Evolutionary conservation across 1,284 basidiomycete species (phyloP), one percentile per base, ranked within the genome.

Genomic region (Marasmius oreades): DNA sequence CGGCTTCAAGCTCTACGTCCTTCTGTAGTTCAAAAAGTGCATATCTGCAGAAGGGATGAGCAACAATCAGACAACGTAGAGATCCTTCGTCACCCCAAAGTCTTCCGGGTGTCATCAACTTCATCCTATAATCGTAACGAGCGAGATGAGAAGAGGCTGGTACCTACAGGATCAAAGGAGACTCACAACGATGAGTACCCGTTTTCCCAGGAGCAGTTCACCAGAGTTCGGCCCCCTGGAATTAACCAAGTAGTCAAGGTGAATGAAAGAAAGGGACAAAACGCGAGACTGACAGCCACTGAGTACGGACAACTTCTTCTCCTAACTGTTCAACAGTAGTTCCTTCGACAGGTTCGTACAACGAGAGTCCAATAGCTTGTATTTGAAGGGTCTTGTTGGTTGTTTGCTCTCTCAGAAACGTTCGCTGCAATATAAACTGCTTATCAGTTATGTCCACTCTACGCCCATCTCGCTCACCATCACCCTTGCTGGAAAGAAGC

Each of bases 401-500:
- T 3, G 81, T 76, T 10, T 81, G 73, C 66, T 86, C 82, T 69
- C 93, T 92, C 62, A 95, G 75, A 74, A 95, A 95, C 0, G 94
- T 95, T 50, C 95, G 86, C 84, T 91, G 51, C 20, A 55, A 46
- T 44, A 52, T 20, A n/a, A 31, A 22, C 7, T 16, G 8, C 18
- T 18, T 45, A 24, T 48, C 26, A 48, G 43, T n/a, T 24, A 55
- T 18, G 55, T 20, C 26, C 12, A 24, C 48, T 11, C 36, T 53
- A 39, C 51, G 52, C 37, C 43, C 5, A 42, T 50, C 42, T 50
- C 34, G 65, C 77, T 63, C 63, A 89, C 90, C 80, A 96, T 81
- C 53, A 96, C 91, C 59, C 94, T 89, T 24, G 95, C 93, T 47
- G 95, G 94, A 74, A 96, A 94, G 76, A 96, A 96, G 39, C 94